Conservation (phyloP, 495 filamentous ascomycete species). For the Penicillium pulvis region DNA sequence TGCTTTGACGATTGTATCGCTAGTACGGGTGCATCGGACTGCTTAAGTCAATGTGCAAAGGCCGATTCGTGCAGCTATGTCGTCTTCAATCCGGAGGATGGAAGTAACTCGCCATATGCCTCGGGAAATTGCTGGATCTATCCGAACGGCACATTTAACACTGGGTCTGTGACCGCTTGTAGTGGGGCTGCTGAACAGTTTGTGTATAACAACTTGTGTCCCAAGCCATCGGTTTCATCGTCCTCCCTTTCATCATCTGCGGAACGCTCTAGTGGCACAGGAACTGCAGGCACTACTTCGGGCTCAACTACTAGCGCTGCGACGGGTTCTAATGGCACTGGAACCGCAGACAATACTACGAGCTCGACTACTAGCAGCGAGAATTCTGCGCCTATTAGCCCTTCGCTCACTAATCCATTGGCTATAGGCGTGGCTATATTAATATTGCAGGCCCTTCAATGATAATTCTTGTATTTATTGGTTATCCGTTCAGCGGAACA, state of each 20-base stretch:
- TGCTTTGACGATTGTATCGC: conserved; percentile 21
- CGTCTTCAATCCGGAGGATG: conserved; percentile 25
- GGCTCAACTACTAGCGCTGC: conserved; percentile 15
- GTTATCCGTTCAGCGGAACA: not conserved
- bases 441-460: conserved; percentile 21
- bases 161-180: conserved; percentile 21
- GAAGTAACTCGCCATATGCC: conserved; percentile 22
- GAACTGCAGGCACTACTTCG: conserved; percentile 13
- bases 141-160: conserved; percentile 27
- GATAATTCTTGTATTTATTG: conserved; percentile 1
- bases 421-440: conserved; percentile 22
- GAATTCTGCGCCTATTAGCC: conserved; percentile 24
- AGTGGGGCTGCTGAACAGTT: conserved; percentile 21
- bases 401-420: conserved; percentile 20
- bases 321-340: conserved; percentile 14
- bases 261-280: conserved; percentile 13
- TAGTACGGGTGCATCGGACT: conserved; percentile 25
- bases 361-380: conserved; percentile 18
- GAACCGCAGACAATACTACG: conserved; percentile 10
- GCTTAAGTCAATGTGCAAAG: conserved; percentile 28
- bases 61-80: conserved; percentile 31
- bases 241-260: conserved; percentile 20
- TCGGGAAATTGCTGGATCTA: conserved; percentile 29
- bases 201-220: conserved; percentile 27
- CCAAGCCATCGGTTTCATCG: conserved; percentile 25